phyloP scores from a whole-genome alignment of 2,329 filamentous ascomycete genomes.

The Aplosporella prunicola region DNA sequence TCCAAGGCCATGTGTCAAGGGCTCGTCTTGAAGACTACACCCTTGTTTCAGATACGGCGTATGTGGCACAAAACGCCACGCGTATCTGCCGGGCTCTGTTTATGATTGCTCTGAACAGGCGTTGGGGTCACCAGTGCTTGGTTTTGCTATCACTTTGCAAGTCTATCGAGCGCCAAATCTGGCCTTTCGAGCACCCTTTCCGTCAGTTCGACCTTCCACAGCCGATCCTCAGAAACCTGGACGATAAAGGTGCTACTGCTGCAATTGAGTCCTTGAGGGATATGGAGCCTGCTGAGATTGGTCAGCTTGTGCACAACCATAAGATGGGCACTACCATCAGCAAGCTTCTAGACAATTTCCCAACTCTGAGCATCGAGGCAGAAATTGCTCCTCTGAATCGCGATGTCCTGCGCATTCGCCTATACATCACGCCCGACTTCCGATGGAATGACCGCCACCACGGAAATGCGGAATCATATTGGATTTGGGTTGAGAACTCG shows the following conservation, averaged over 20 bases:
- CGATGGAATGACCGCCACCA: constrained; percentile 90
- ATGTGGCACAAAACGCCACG: constrained; percentile 90
- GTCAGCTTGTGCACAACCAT: constrained; percentile 81
- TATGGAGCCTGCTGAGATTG: constrained; percentile 88
- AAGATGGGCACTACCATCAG: constrained; percentile 74
- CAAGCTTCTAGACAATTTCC: constrained; percentile 80
- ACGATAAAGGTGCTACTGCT: constrained; percentile 62
- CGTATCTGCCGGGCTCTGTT: constrained; percentile 92
- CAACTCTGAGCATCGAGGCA: constrained; percentile 79
- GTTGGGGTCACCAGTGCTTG: constrained; percentile 92
- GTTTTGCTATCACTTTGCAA: constrained; percentile 88
- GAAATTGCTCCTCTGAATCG: constrained; percentile 94
- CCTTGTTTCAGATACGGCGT: constrained; percentile 80
- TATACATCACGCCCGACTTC: constrained; percentile 83
- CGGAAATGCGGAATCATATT: constrained; percentile 91
- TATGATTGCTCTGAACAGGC: constrained; percentile 90
- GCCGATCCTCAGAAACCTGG: constrained; percentile 72
- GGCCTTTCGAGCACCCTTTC: constrained; percentile 90
- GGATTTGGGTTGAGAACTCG: constrained; percentile 98
- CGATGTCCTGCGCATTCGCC: constrained; percentile 83
- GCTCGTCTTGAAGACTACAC: constrained; percentile 88
- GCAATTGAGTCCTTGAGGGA: constrained; percentile 80
- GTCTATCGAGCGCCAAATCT: constrained; percentile 91
- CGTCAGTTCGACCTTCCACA: constrained; percentile 88
- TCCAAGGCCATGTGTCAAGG: constrained; percentile 89